Percentiles rank a stretch among this genome's conserved stretches.
phyloP scores from a whole-genome alignment of 768 basidiomycete species.

The Dioszegia crocea region DNA sequence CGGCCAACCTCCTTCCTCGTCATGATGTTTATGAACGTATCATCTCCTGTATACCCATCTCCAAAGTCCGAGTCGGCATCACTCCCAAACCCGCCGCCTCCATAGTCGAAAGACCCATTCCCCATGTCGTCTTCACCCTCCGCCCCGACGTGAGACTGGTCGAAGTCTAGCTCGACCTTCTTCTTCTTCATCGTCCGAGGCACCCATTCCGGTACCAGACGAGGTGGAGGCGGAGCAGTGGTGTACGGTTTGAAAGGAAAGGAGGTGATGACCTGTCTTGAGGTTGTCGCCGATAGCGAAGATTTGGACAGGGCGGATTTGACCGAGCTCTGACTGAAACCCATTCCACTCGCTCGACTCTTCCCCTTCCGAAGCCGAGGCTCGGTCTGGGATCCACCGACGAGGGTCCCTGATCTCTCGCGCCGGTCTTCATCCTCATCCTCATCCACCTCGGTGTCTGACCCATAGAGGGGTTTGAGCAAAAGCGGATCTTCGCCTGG shows the following conservation, averaged over 20 bases:
- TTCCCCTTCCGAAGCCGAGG: neutral
- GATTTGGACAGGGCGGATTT: neutral
- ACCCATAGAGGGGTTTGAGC: neutral
- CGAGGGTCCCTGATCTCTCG: neutral
- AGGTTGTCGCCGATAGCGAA: neutral
- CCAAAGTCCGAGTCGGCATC: constrained; percentile 4
- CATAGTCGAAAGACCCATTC: neutral
- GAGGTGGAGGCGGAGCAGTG: neutral
- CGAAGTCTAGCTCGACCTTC: constrained; percentile 2
- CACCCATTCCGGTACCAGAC: constrained; percentile 3
- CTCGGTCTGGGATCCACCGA: neutral
- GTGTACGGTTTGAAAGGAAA: constrained; percentile 6
- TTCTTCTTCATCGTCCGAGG: constrained; percentile 5
- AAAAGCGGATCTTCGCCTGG: constrained; percentile 8
- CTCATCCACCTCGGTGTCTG: neutral
- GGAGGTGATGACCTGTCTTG: neutral
- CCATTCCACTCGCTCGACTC: neutral
- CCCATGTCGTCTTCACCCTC: neutral
- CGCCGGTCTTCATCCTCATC: neutral
- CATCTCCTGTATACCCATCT: neutral
- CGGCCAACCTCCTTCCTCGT: neutral
- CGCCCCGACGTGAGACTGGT: too few relatives aligned
- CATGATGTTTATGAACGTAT: constrained; percentile 6
- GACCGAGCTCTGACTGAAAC: neutral
- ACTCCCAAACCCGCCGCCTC: neutral